Percentiles rank a stretch among this genome's conserved stretches.
Conservation (phyloP, 148 eudicot genomes). For the Persicaria maculosa region DNA sequence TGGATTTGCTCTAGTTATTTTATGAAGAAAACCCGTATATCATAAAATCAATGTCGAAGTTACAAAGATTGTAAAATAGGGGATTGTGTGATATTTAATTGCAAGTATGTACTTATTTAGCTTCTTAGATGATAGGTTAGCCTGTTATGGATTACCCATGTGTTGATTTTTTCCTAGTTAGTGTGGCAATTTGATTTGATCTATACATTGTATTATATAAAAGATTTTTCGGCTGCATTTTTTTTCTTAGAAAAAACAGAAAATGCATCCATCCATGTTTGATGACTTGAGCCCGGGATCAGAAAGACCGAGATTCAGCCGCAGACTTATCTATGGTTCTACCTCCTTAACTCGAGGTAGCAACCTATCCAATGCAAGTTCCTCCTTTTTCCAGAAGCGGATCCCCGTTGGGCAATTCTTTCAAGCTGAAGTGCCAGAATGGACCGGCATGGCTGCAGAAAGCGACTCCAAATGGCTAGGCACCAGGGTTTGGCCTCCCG, state of each 20-base stretch:
- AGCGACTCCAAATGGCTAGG: constrained; percentile 67
- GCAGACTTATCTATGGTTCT: constrained; percentile 34
- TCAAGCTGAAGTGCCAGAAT: constrained; percentile 71
- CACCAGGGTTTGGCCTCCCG: constrained; percentile 54
- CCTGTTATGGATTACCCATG: neutral
- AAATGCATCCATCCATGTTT: constrained; percentile 73
- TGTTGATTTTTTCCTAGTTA: neutral
- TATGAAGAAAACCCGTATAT: too few relatives aligned
- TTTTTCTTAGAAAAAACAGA: constrained; percentile 48
- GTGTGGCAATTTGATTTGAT: neutral
- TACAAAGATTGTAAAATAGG: neutral
- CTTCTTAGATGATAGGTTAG: neutral
- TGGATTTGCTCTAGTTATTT: neutral
- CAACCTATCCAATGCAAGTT: neutral
- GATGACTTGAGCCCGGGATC: constrained; percentile 33
- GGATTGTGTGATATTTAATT: neutral
- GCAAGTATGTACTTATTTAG: neutral
- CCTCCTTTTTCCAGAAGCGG: constrained; percentile 23
- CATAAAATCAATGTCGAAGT: too few relatives aligned
- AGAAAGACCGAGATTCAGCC: constrained; percentile 46
- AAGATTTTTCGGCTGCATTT: neutral
- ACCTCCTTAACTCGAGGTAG: constrained; percentile 11
- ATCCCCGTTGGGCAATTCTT: constrained; percentile 44
- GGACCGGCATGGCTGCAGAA: constrained; percentile 34
- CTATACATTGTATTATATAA: neutral